Evolutionary conservation across 129 eudicot genomes (phyloP), one percentile per base, ranked within the genome.

Genomic region (Lactuca saligna): DNA sequence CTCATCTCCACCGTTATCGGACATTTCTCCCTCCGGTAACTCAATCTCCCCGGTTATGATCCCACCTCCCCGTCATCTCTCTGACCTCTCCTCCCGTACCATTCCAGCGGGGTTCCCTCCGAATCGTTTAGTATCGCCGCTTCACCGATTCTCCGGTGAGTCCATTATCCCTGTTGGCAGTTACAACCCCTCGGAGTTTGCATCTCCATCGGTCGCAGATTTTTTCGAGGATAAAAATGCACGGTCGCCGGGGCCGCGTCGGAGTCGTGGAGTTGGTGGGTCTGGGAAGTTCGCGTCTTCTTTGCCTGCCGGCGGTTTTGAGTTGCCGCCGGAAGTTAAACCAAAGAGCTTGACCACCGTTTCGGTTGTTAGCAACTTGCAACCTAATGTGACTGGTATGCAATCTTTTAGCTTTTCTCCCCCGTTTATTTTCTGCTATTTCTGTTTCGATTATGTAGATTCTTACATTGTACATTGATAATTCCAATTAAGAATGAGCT

Each of bases 11-110:
- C 84, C 88, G 5, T 35, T 67, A 12, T 65, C 85, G 44, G 80
- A 70, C 75, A 61, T 61, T 53, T 84, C 91, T 15, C 81, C 95
- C 66, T 79, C 87, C 71, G 91, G 84, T 13, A 88, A 82, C 76
- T 91, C 96, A 32, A 71, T 91, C 38, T 91, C 97, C 8, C 97
- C 97, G 6, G 97, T 91, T 33, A 91, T 91, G 95, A 91, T 91
- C 57, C 95, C 97, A 0, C 97, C 97, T 4, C 79, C 95, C 0
- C 86, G 94, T 44, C 88, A 84, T 65, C 76, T 79, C 29, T 83
- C 92, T 34, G 87, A 83, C 78, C 49, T 80, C 31, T 20, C 95
- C n/a, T 73, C 38, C 69, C 78, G 12, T 61, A 41, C 69, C 17
- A 71, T 54, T 70, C 76, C 57, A 50, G 80, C 55, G 65, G 85